Base-by-base conservation (phyloP, 768 basidiomycete species). In the Antrodiella citrinella region DNA sequence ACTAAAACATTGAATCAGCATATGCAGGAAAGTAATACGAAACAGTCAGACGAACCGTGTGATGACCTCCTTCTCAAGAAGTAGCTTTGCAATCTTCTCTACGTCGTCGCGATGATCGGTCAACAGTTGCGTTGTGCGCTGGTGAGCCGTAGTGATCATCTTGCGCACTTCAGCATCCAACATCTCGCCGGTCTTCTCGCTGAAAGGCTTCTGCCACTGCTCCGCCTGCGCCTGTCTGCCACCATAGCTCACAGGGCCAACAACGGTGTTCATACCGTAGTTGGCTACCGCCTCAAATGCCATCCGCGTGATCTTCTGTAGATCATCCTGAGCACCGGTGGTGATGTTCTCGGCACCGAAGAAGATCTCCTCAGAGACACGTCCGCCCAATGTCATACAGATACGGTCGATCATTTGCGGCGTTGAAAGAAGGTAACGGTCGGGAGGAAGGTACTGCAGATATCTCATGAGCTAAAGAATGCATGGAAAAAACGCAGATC, bases 361-460 rank as follows among this genome's bases (percentile, higher is more conserved):
- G 73, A 98, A 96, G 51, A 99, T 94, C 67, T 99, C 96, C 69
- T 99, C 96, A 0, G 94, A 88, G 5, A 98, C 95, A 47, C 96
- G 88, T 10, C 96, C 96, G 51, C 96, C 96, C 20, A 99, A 78
- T 0, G 96, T 98, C 91, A 98, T 97, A 67, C 92, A 94, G 72
- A 99, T 98, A 49, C 92, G 80, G 65, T 99, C 53, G 23, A 78
- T 63, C 78, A 99, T 86, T 67, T 98, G 94, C 43, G 93, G 91
- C 0, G 91, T 93, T 4, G 94, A 91, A 54, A 95, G 81, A 19
- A 99, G 81, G 73, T 95, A 98, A 42, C 91, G 87, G 60, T 99
- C 95, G 26, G 92, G 87, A 48, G 93, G 94, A 4, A 97, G 77
- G 67, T 98, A 97, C 86, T 93, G 55, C 5, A 55, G n/a, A n/a